Evolutionary conservation across 176 grass and related monocot genomes (phyloP).

Genomic region (Juncus effusus): DNA sequence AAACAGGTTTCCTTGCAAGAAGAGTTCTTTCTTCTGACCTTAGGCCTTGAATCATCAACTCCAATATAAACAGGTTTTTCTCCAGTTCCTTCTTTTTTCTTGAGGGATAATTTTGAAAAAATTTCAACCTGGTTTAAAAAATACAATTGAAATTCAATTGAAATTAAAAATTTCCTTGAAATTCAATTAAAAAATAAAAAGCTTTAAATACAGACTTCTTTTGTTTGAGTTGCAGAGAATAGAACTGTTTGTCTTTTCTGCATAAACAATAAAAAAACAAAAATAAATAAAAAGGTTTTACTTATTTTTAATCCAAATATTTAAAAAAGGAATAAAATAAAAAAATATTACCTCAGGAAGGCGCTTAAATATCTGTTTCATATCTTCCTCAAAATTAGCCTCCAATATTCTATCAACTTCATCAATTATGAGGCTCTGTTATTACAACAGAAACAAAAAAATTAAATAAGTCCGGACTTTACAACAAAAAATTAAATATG

Average conservation of each 20-base stretch:
- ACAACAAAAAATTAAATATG: not conserved
- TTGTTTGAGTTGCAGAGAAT: slow-evolving; percentile 41
- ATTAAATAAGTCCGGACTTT: too few relatives aligned
- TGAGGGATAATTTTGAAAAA: slow-evolving; percentile 43
- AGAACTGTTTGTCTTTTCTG: slow-evolving; percentile 44
- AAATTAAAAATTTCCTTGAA: too few relatives aligned
- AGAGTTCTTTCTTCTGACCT: slow-evolving; percentile 9
- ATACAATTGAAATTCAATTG: too few relatives aligned
- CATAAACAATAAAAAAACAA: slow-evolving; percentile 12
- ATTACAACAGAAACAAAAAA: not conserved
- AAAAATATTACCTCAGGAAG: slow-evolving; percentile 29
- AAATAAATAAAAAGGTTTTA: not conserved
- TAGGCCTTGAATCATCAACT: slow-evolving; percentile 38
- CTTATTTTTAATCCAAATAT: not conserved
- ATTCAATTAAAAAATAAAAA: not conserved
- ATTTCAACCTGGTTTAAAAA: slow-evolving; percentile 28
- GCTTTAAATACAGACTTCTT: slow-evolving; percentile 20
- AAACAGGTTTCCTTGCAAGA: too few relatives aligned
- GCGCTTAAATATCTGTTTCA: slow-evolving; percentile 47
- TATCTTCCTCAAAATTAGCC: slow-evolving; percentile 46
- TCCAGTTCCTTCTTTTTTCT: slow-evolving; percentile 19
- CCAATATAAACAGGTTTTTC: slow-evolving; percentile 42
- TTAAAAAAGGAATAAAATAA: not conserved
- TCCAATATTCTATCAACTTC: slow-evolving; percentile 46
- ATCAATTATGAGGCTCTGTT: slow-evolving; percentile 44